Evolutionary conservation across 1,139 yeast genomes (phyloP).

Genomic region (Martiniozyma asiatica): DNA sequence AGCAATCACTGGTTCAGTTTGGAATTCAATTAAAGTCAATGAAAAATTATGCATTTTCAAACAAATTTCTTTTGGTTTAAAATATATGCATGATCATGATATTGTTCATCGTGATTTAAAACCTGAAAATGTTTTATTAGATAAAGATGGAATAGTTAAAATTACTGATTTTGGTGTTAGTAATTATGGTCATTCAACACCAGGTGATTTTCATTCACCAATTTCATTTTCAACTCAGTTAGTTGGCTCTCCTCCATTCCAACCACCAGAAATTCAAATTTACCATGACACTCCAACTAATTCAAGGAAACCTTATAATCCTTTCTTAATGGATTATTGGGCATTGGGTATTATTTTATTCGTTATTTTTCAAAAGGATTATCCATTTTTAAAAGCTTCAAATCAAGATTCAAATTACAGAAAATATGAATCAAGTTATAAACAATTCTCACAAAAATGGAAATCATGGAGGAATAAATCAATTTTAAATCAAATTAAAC

Average conservation of each 20-base stretch:
- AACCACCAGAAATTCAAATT: slow-evolving; percentile 68
- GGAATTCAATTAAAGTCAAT: slow-evolving; percentile 25
- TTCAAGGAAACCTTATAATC: slow-evolving; percentile 45
- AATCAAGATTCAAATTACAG: slow-evolving; percentile 36
- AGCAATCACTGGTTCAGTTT: slow-evolving; percentile 35
- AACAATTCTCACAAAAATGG: slow-evolving; percentile 32
- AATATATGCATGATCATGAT: slow-evolving; percentile 45
- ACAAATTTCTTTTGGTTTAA: slow-evolving; percentile 42
- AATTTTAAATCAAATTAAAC: slow-evolving; percentile 3
- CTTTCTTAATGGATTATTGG: slow-evolving; percentile 66
- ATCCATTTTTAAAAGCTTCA: slow-evolving; percentile 47
- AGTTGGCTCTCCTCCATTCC: slow-evolving; percentile 76
- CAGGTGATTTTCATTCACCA: slow-evolving; percentile 42
- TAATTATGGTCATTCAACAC: slow-evolving; percentile 48
- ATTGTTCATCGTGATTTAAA: slow-evolving; percentile 58
- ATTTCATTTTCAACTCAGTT: slow-evolving; percentile 38
- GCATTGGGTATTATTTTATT: slow-evolving; percentile 59
- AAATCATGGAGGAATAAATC: slow-evolving; percentile 37
- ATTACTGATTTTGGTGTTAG: slow-evolving; percentile 74
- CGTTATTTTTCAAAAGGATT: slow-evolving; percentile 45
- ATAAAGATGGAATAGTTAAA: slow-evolving; percentile 51
- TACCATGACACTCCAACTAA: slow-evolving; percentile 30
- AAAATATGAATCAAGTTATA: slow-evolving; percentile 48
- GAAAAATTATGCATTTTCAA: slow-evolving; percentile 57
- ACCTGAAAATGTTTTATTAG: slow-evolving; percentile 53